Evolutionary conservation across 768 basidiomycete species (phyloP), one percentile per base, ranked within the genome.

Genomic region (Cystofilobasidium macerans): DNA sequence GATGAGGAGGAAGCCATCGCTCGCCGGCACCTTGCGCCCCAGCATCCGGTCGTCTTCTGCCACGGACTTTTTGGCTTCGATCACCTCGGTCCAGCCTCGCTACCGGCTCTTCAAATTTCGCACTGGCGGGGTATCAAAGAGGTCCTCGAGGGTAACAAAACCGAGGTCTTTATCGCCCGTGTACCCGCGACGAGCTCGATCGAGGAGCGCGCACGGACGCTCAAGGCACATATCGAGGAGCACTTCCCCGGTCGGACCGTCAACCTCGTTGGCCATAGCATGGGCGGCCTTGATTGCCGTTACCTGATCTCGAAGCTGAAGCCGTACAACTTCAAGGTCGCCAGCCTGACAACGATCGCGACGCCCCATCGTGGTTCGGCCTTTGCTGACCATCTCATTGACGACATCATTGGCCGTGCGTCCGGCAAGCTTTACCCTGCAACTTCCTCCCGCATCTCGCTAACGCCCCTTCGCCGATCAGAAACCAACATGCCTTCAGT

Each of bases 111-210:
- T 22, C 85, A 92, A 72, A 89, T 99, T 47, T 81, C 86, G 2
- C 92, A 99, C 75, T 99, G 95, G 95, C 83, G 94, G 42, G 95
- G 95, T 9, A 94, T 99, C 69, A 86, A 87, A 72, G 89, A 97
- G 74, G 91, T 88, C 22, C 80, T 99, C 9, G 86, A 93, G 72
- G 82, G 86, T 42, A 91, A 87, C 73, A 93, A 90, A 22, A 82
- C 82, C 16, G 87, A 98, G 74, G 88, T 97, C 40, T 82, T 98
- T 71, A 88, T 97, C 72, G 91, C 92, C 0, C 84, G 90, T 18
- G 93, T 98, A 0, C 93, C 95, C 0, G 91, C 91, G 0, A 94
- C 90, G 1, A 88, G 88, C 71, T 86, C 86, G 26, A 88, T 91
- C 20, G 78, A 85, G 58, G 89, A 95, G 70, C 82, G 95, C 62